Evolutionary conservation across 2,329 filamentous ascomycete species (phyloP).

Genomic region (Fusarium pininemorale): DNA sequence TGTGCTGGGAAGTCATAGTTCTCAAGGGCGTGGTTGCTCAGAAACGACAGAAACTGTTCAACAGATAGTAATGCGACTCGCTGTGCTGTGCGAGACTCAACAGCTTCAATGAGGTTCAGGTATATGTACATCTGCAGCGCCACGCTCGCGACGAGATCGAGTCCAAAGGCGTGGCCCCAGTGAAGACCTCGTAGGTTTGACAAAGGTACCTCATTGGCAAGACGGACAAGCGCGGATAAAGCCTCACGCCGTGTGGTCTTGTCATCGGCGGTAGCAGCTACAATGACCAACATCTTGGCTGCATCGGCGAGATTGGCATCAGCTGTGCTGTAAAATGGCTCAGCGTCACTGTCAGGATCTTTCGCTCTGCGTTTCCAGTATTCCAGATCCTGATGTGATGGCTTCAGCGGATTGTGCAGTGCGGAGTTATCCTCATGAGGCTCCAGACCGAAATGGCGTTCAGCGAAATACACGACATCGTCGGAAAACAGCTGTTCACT

Average conservation of each 20-base stretch:
- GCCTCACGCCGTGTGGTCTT: neutral
- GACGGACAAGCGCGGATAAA: neutral
- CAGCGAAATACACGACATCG: neutral
- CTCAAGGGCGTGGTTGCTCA: neutral
- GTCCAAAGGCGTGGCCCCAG: slow-evolving; percentile 6
- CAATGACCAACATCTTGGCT: neutral
- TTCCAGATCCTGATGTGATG: neutral
- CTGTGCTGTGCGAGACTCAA: neutral
- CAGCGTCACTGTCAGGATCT: rapidly evolving
- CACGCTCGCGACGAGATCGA: neutral
- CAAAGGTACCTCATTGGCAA: neutral
- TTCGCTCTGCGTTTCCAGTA: neutral
- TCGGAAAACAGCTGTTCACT: neutral
- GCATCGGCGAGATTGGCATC: neutral
- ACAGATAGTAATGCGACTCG: neutral
- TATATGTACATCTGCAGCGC: neutral
- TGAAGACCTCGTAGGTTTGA: neutral
- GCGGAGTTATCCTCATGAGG: neutral
- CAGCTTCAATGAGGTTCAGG: slow-evolving; percentile 13
- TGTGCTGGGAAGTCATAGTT: slow-evolving; percentile 5
- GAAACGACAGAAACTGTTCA: neutral
- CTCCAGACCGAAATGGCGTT: neutral
- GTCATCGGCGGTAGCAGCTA: neutral
- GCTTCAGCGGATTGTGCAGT: neutral
- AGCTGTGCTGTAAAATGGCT: neutral